Evolutionary conservation across 805 yeast species (phyloP), one percentile per base, ranked within the genome.

Genomic region (Zygosaccharomyces gambellarensis): DNA sequence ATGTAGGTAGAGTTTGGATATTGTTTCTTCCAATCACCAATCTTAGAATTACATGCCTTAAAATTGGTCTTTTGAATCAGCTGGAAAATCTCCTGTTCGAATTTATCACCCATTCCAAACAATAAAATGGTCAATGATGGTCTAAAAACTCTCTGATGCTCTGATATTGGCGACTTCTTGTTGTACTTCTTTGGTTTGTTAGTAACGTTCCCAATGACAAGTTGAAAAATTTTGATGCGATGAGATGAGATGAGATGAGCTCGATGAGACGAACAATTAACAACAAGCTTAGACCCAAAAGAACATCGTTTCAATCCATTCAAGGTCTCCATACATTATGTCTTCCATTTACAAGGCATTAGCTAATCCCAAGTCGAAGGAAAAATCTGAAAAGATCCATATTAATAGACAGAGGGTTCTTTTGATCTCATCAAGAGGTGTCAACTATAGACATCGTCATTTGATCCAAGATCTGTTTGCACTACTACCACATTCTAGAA

Each of bases 371-470:
- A 76, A 71, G 22, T 56, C 60, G 36, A 60, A 55, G 41, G 58
- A 64, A 12, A 65, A 63, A 53, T 71, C 71, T 50, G 75, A 76
- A 49, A 73, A 77, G 58, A 75, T 78, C 55, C 86, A 81, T 67
- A 79, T 80, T 69, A 92, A 92, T 71, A 85, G 87, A 68, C 98
- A 92, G 70, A 78, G 96, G 61, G 88, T 90, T 36, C 74, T 94
- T 52, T 77, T 94, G 51, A 86, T 92, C 61, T 86, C 97, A 3
- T 90, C 97, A 36, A 81, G 99, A 68, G 99, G 99, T 58, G 87
- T 92, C 49, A 90, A 96, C 27, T 89, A 75, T 67, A 85, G 99
- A 73, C 98, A 94, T 66, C 90, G 99, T 64, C 98, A 94, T 71
- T 73, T 94, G 62, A 88, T 94, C 55, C 78, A 80, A 58, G 98